Base-by-base conservation (phyloP, 1,139 yeast species). In the Candida sanyaensis region DNA sequence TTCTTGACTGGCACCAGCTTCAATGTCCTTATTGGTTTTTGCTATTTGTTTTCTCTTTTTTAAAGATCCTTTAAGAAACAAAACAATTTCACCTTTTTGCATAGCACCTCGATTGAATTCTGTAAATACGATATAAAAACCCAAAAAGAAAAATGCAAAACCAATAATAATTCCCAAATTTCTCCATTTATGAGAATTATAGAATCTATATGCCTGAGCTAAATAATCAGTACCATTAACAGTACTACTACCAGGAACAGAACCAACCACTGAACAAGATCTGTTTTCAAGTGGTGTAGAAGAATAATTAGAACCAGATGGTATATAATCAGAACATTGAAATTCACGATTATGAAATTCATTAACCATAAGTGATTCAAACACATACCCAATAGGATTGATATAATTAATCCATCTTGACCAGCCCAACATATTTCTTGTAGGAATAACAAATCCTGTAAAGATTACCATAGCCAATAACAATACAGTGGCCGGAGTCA, bases 11-110 rank as follows among this genome's bases (percentile, higher is more conserved):
- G 49, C 41, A 10, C 51, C 50, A 36, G 54, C 48, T 30, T 52
- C 51, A 31, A 27, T 11, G 37, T 48, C 52, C 13, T 41, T 28
- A 11, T 17, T 33, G 9, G 21, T 17, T 4, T 30, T 26, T 10
- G 38, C 42, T n/a, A 32, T 24, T 31, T 49, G 46, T 43, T 55
- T 61, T 57, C 61, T 68, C 17, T 64, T 62, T 63, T 84, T 84
- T 39, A 51, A 51, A 0, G 43, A 34, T 61, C 96, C 96, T 33
- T 61, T 54, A 40, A 89, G 86, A 46, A 83, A 89, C 42, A 88
- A 78, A 49, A 86, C 74, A 48, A 88, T 80, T 70, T 90, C 96
- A 71, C 96, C 96, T 72, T 84, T 87, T 65, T 89, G 91, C 72
- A 84, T 82, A 27, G 90, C 83, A 65, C 92, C 90, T 60, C 84